Percentiles rank a stretch among this genome's conserved stretches.
These are phyloP conservation scores for Aspergillus persii DNA, from an alignment of 2,329 filamentous ascomycete species.

Conservation along the genomic window DNA sequence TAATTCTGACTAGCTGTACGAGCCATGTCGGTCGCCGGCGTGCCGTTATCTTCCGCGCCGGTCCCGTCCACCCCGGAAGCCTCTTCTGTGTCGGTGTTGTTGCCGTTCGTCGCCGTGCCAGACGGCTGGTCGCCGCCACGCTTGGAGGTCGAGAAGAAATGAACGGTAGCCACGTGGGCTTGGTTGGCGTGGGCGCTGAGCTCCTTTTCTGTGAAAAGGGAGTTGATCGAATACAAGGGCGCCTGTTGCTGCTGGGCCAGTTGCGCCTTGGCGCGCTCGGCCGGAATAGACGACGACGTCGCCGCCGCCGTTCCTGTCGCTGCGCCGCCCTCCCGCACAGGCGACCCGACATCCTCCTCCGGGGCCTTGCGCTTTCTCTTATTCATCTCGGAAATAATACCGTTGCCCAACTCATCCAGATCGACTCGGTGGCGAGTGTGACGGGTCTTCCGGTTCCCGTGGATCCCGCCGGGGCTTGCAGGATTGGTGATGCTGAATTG, in stretches of 20 bases:
- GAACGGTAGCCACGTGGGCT: conserved; percentile 58
- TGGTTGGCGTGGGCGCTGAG: conserved; percentile 61
- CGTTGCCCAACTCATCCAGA: conserved; percentile 51
- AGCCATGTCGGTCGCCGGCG: conserved; percentile 56
- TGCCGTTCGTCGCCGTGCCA: conserved; percentile 38
- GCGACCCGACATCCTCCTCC: conserved; percentile 60
- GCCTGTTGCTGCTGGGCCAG: conserved; percentile 57
- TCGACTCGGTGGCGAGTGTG: conserved; percentile 59
- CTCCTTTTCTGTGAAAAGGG: conserved; percentile 67
- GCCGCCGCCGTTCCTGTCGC: background rate
- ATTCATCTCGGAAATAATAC: conserved; percentile 48
- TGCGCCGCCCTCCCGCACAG: conserved; percentile 49
- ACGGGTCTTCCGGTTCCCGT: conserved; percentile 62
- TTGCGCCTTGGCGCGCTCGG: conserved; percentile 54
- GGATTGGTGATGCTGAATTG: conserved; percentile 66
- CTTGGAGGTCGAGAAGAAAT: conserved; percentile 58
- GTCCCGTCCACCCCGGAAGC: conserved; percentile 34
- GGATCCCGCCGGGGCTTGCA: conserved; percentile 60
- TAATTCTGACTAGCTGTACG: conserved; percentile 58
- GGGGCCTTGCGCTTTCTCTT: conserved; percentile 59
- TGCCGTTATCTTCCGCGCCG: conserved; percentile 42
- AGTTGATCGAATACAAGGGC: conserved; percentile 59
- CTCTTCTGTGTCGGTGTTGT: conserved; percentile 43
- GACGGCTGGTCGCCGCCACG: conserved; percentile 41
- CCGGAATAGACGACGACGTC: conserved; percentile 41